phyloP scores from a whole-genome alignment of 495 filamentous ascomycete genomes.

The Tuber umbilicatum region DNA sequence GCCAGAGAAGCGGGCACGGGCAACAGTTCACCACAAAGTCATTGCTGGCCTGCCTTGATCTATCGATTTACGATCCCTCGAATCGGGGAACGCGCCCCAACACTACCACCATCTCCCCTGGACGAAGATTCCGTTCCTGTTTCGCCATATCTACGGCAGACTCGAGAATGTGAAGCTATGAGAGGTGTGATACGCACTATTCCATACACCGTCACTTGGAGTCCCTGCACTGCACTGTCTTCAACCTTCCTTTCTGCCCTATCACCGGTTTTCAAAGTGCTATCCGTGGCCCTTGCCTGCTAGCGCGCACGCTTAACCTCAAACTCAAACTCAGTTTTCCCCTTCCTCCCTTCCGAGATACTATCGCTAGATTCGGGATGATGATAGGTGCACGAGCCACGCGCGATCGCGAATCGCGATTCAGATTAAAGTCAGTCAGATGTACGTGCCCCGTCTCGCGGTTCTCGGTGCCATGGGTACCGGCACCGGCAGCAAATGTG shows the following conservation, averaged over 20 bases:
- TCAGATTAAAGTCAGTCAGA: neutral
- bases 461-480: neutral
- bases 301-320: neutral
- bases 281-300: neutral
- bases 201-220: neutral
- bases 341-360: neutral
- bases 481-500: neutral
- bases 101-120: constrained; percentile 10
- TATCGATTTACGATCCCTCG: constrained; percentile 34
- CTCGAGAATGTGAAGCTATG: neutral
- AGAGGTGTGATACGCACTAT: neutral
- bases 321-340: neutral
- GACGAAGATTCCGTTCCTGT: neutral
- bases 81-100: constrained; percentile 23
- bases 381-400: constrained; percentile 2
- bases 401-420: constrained; percentile 3
- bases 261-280: neutral
- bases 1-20: neutral
- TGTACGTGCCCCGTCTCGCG: constrained; percentile 1
- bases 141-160: neutral
- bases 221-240: neutral
- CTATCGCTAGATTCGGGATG: neutral
- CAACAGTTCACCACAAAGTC: constrained; percentile 2
- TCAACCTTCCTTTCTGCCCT: neutral
- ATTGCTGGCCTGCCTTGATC: constrained; percentile 17